These are phyloP conservation scores for Aspergillus sp. DNA, from an alignment of 2,329 filamentous ascomycete genomes.

Conservation along the genomic window DNA sequence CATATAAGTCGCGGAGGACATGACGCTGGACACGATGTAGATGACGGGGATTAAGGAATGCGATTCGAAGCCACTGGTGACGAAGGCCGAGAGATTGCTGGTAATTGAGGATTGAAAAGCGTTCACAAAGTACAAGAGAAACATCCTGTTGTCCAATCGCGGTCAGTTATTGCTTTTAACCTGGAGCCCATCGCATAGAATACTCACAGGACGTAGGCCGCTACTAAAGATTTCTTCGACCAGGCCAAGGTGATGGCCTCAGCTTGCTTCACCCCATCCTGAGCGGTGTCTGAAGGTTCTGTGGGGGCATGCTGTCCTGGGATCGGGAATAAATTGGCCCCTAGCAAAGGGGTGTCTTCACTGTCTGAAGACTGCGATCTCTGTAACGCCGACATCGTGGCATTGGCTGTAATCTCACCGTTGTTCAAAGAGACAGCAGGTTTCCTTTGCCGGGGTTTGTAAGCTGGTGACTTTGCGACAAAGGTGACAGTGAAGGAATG, in stretches of 20 bases:
- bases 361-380: background rate
- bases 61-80: constrained; percentile 52
- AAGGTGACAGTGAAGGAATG: background rate
- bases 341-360: constrained; percentile 1
- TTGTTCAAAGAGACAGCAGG: background rate
- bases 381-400: background rate
- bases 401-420: background rate
- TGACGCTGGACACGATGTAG: constrained; percentile 55
- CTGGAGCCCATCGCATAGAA: background rate
- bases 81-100: constrained; percentile 47
- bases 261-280: constrained; percentile 42
- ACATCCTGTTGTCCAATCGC: constrained; percentile 36
- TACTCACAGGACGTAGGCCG: constrained; percentile 41
- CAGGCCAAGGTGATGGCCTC: constrained; percentile 48
- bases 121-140: constrained; percentile 44
- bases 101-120: constrained; percentile 42
- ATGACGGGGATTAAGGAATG: constrained; percentile 58
- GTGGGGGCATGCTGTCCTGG: background rate
- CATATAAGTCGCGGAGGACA: constrained; percentile 58
- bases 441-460: background rate
- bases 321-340: background rate
- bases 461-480: background rate
- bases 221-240: constrained; percentile 40
- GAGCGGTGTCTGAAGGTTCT: constrained; percentile 12
- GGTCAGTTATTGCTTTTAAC: background rate